Conservation (phyloP, 495 filamentous ascomycete genomes). For the Neurospora tetraspora region DNA sequence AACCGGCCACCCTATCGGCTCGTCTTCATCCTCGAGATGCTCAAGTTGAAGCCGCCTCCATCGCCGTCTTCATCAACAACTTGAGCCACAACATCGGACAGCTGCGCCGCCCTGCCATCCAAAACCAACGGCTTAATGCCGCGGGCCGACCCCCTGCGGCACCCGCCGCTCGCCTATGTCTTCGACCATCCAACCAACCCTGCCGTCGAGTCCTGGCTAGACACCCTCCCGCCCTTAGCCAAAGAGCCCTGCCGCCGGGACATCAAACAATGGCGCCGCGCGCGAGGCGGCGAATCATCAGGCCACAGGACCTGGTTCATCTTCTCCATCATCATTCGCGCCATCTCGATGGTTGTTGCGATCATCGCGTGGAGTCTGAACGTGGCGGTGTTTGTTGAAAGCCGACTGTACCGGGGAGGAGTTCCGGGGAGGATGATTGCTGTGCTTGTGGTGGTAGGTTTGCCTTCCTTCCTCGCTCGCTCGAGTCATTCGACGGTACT, state of each 20-base stretch:
- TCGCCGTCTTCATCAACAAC: background rate
- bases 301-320: constrained; percentile 2
- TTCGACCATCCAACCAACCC: constrained; percentile 1
- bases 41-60: background rate
- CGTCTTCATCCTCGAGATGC: background rate
- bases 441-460: constrained; percentile 3
- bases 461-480: background rate
- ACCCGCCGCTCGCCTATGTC: background rate
- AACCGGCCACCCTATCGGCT: background rate
- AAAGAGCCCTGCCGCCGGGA: constrained; percentile 14
- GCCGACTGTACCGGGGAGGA: background rate
- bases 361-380: background rate
- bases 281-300: background rate
- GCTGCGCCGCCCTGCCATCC: background rate
- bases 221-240: constrained; percentile 9
- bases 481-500: background rate
- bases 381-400: constrained; percentile 1
- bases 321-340: constrained; percentile 9
- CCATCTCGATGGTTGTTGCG: constrained; percentile 8
- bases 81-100: background rate
- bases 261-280: constrained; percentile 2
- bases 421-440: background rate
- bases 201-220: constrained; percentile 18
- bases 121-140: background rate
- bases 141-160: background rate